Evolutionary conservation across 371 early-diverging fungal species (phyloP), one percentile per base, ranked within the genome.

Genomic region (Circinella minor): DNA sequence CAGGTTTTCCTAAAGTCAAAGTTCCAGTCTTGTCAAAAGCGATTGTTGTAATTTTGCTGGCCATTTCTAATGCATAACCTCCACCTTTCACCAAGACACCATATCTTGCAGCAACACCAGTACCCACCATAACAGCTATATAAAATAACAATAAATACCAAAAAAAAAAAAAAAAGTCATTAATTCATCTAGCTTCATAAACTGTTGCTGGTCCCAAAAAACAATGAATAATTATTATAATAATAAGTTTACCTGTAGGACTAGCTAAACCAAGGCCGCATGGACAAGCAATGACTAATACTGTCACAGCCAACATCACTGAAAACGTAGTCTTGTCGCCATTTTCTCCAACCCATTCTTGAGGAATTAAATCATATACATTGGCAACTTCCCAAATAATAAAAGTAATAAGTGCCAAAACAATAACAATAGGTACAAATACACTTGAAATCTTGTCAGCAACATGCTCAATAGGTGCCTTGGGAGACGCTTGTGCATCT

Each of bases 1-100:
- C 71, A 54, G 88, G 86, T 47, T 88, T 88, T 20, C 92, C 92
- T 6, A 83, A 77, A 4, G 95, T 94, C 60, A 94, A 67, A 0
- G 95, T 94, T 9, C 95, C 95, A 1, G 95, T 94, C 77, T 94
- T 94, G 79, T 94, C 95, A 84, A 96, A 98, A 62, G 95, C 96
- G 69, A 97, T 93, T 3, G 97, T 92, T 69, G 96, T 92, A 54
- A 98, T 87, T 69, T 94, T 92, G 63, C 95, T 98, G 15, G 94
- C 94, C 85, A 89, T 88, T 68, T 85, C 85, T 13, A 85, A 68
- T 13, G 83, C 83, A 67, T 82, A 74, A 1, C 80, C 85, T 20
- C 85, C 85, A 10, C 85, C 85, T 70, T 85, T 85, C 17, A 82
- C 81, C 17, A 89, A 81, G 4, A 85, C 79, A 77, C 79, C 96